These are phyloP conservation scores for Lojkania enalia DNA, from an alignment of 2,329 filamentous ascomycete species.

Conservation along the genomic window DNA sequence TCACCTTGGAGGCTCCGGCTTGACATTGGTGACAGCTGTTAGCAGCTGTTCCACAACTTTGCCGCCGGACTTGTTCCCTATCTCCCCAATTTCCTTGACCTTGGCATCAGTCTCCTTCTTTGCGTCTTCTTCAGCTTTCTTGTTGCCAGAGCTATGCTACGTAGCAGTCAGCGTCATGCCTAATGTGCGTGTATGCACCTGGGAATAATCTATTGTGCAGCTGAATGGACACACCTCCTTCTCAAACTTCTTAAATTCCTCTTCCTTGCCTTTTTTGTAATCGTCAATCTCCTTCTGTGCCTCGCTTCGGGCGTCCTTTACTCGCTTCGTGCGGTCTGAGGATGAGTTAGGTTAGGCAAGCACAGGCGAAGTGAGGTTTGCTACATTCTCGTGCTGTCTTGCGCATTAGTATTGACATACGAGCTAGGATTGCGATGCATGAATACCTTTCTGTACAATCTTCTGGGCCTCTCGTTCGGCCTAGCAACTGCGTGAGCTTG, in stretches of 20 bases:
- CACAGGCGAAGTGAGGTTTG: slow-evolving; percentile 17
- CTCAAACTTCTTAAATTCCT: slow-evolving; percentile 94
- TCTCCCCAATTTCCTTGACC: slow-evolving; percentile 78
- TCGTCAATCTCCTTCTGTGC: slow-evolving; percentile 97
- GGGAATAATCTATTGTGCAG: background rate
- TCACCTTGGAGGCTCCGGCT: slow-evolving; percentile 65
- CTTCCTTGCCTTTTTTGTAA: slow-evolving; percentile 86
- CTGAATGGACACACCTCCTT: slow-evolving; percentile 61
- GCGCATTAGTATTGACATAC: slow-evolving; percentile 17
- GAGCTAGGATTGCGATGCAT: background rate
- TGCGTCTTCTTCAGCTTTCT: slow-evolving; percentile 70
- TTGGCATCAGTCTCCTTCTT: slow-evolving; percentile 79
- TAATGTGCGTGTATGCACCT: background rate
- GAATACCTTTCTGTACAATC: slow-evolving; percentile 91
- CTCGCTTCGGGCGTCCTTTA: slow-evolving; percentile 94
- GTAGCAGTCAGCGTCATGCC: slow-evolving; percentile 20
- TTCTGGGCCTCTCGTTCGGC: slow-evolving; percentile 98
- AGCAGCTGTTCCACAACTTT: slow-evolving; percentile 84
- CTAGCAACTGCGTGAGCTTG: slow-evolving; percentile 57
- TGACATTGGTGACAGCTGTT: slow-evolving; percentile 80
- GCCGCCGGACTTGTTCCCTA: slow-evolving; percentile 77
- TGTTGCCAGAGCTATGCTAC: slow-evolving; percentile 91
- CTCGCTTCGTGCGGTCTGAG: slow-evolving; percentile 88
- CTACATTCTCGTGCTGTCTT: slow-evolving; percentile 83
- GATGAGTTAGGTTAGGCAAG: slow-evolving; percentile 12